Conservation (phyloP, 768 basidiomycete genomes). For the Tricholoma furcatifolium region DNA sequence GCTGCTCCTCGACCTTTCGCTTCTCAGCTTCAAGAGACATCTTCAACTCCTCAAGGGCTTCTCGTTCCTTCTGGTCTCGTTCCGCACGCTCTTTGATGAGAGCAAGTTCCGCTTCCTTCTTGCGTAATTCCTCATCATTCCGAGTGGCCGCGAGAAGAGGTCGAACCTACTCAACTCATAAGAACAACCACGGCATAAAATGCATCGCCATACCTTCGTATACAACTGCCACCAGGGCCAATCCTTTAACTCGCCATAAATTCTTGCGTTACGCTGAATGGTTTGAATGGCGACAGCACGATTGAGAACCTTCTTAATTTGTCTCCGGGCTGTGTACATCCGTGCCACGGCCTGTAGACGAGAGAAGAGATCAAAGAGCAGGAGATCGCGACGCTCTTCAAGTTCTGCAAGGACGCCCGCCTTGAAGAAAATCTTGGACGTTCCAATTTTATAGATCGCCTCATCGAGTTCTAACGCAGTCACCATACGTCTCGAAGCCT, state of each 20-base stretch:
- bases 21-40: slow-evolving; percentile 85
- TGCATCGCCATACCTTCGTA: slow-evolving; percentile 63
- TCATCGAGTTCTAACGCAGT: slow-evolving; percentile 86
- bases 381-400: slow-evolving; percentile 85
- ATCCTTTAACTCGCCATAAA: slow-evolving; percentile 86
- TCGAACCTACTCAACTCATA: slow-evolving; percentile 58
- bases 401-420: slow-evolving; percentile 95
- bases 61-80: slow-evolving; percentile 79
- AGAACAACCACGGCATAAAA: background rate
- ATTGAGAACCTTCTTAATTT: slow-evolving; percentile 93
- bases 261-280: slow-evolving; percentile 90
- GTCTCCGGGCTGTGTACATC: slow-evolving; percentile 82
- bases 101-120: slow-evolving; percentile 82
- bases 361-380: slow-evolving; percentile 89
- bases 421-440: slow-evolving; percentile 99
- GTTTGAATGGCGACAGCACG: slow-evolving; percentile 88
- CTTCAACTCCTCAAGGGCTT: slow-evolving; percentile 75
- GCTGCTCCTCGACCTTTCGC: slow-evolving; percentile 72
- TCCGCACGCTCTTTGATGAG: slow-evolving; percentile 84
- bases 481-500: slow-evolving; percentile 90
- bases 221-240: slow-evolving; percentile 99
- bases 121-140: slow-evolving; percentile 86
- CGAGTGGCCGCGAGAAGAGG: slow-evolving; percentile 91
- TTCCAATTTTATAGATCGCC: slow-evolving; percentile 84
- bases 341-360: slow-evolving; percentile 83